These are phyloP conservation scores for Rubroboletus satanas DNA, from an alignment of 768 basidiomycete species.

Conservation along the genomic window DNA sequence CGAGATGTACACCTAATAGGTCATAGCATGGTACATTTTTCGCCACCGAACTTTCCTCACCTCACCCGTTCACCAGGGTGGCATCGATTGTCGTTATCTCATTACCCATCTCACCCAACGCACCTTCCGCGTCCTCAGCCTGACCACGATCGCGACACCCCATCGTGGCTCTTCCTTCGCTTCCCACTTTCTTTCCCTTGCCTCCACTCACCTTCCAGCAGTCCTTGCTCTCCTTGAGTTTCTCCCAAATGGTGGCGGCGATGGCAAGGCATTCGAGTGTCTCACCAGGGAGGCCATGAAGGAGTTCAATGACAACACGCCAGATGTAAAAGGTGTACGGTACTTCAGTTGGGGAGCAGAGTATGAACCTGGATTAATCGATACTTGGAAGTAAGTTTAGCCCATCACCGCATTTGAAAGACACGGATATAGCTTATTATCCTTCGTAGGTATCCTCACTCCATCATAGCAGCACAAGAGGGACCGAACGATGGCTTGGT, in stretches of 20 bases:
- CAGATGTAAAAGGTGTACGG: slow-evolving; percentile 70
- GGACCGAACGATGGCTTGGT: slow-evolving; percentile 96
- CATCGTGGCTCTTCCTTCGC: slow-evolving; percentile 94
- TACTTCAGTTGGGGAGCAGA: slow-evolving; percentile 97
- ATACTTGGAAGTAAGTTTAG: slow-evolving; percentile 68
- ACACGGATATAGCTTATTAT: not conserved
- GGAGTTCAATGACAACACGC: slow-evolving; percentile 82
- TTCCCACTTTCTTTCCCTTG: slow-evolving; percentile 82
- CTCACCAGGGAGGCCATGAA: slow-evolving; percentile 85
- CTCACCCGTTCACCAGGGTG: slow-evolving; percentile 56
- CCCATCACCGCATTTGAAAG: not conserved
- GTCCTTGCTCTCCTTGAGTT: slow-evolving; percentile 74
- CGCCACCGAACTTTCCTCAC: not conserved
- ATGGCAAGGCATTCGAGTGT: slow-evolving; percentile 89
- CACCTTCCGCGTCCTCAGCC: slow-evolving; percentile 75
- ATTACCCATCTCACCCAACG: slow-evolving; percentile 77
- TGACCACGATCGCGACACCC: slow-evolving; percentile 94
- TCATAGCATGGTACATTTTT: slow-evolving; percentile 64
- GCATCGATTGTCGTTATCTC: slow-evolving; percentile 87
- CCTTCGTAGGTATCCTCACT: slow-evolving; percentile 56
- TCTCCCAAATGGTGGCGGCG: slow-evolving; percentile 88
- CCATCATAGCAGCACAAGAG: slow-evolving; percentile 78
- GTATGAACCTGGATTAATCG: slow-evolving; percentile 85
- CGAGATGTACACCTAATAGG: slow-evolving; percentile 84
- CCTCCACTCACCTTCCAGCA: slow-evolving; percentile 60